phyloP scores from a whole-genome alignment of 2,329 filamentous ascomycete genomes.

The Penicillium sp. region DNA sequence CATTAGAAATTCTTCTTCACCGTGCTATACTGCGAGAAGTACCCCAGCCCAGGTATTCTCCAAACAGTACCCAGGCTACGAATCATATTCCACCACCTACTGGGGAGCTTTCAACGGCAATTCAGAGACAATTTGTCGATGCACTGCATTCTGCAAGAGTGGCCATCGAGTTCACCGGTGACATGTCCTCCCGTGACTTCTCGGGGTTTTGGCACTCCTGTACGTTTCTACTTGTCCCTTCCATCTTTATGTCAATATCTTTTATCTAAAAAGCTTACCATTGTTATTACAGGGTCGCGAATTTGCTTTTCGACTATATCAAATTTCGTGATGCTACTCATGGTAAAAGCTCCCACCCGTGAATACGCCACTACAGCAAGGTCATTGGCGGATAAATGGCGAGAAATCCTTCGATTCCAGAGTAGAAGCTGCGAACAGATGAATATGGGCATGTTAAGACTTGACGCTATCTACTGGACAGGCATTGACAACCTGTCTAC shows the following conservation, averaged over 20 bases:
- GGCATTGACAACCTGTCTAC: conserved; percentile 12
- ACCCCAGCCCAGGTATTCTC: conserved; percentile 14
- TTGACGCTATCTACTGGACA: conserved; percentile 29
- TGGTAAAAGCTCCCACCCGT: conserved; percentile 28
- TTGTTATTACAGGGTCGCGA: conserved; percentile 25
- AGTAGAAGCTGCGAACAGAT: conserved; percentile 27
- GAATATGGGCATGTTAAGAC: conserved; percentile 26
- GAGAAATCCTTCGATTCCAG: conserved; percentile 26
- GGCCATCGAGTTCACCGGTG: conserved; percentile 25
- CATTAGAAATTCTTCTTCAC: conserved; percentile 30
- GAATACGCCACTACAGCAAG: conserved; percentile 25
- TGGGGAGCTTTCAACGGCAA: conserved; percentile 20
- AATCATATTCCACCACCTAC: conserved; percentile 4
- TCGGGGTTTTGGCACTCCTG: conserved; percentile 32
- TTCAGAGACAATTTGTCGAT: conserved; percentile 25
- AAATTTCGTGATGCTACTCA: conserved; percentile 29
- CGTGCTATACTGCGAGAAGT: conserved; percentile 30
- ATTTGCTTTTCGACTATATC: conserved; percentile 33
- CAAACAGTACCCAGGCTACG: conserved; percentile 15
- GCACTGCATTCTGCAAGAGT: conserved; percentile 31
- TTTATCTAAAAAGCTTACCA: no score
- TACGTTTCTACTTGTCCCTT: conserved; percentile 15
- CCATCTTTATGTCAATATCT: background rate
- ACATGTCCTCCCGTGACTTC: conserved; percentile 26
- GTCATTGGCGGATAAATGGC: conserved; percentile 27